Percentiles rank a stretch among this genome's conserved stretches.
Evolutionary conservation across 768 basidiomycete species (phyloP).

Genomic region (Exsudoporus frostii): DNA sequence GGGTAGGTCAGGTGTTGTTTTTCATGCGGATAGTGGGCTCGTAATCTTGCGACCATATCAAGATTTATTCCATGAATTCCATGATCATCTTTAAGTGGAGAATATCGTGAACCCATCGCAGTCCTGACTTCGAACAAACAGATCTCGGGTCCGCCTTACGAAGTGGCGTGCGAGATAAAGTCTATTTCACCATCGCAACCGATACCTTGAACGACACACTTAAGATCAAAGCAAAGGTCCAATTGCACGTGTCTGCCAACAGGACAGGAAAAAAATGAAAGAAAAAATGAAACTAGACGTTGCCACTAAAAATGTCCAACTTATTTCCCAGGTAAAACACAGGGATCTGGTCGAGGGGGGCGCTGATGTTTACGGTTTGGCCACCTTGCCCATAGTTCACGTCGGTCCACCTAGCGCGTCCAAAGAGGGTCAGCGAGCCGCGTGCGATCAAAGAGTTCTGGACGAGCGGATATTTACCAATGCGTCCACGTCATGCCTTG

Average conservation of each 20-base stretch:
- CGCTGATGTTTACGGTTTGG: background rate
- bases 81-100: background rate
- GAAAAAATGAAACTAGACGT: slow-evolving; percentile 13
- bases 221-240: background rate
- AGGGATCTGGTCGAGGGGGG: slow-evolving; percentile 31
- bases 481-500: slow-evolving; percentile 29
- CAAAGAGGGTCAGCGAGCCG: background rate
- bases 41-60: background rate
- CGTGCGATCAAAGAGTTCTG: background rate
- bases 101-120: background rate
- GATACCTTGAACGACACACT: background rate
- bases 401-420: slow-evolving; percentile 33
- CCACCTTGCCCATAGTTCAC: slow-evolving; percentile 21
- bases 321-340: slow-evolving; percentile 35
- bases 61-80: background rate
- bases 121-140: background rate
- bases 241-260: background rate
- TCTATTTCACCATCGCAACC: background rate
- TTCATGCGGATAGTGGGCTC: background rate
- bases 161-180: background rate
- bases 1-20: background rate
- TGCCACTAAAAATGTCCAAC: slow-evolving; percentile 28
- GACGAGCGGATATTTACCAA: slow-evolving; percentile 19
- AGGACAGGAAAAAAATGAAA: background rate
- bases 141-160: background rate